These are phyloP conservation scores for Trichoderma lentiforme DNA, from an alignment of 2,329 filamentous ascomycete species.

Conservation along the genomic window DNA sequence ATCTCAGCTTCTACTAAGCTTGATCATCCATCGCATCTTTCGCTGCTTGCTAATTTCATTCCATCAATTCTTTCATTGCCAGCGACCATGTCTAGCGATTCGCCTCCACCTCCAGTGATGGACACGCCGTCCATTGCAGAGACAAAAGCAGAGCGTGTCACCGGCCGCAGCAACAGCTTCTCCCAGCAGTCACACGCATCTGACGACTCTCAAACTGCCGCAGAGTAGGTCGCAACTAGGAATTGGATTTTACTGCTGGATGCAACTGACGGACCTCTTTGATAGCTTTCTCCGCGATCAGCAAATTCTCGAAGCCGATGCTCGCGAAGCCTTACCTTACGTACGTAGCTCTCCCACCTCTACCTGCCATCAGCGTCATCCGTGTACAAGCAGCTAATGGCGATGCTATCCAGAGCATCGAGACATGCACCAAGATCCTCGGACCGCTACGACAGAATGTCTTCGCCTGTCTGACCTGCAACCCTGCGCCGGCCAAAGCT, in stretches of 20 bases:
- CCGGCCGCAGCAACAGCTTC: constrained; percentile 54
- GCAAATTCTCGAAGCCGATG: constrained; percentile 88
- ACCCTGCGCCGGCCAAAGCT: constrained; percentile 65
- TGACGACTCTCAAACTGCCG: constrained; percentile 67
- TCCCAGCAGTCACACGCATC: constrained; percentile 55
- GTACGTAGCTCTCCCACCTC: constrained; percentile 42
- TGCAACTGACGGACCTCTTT: neutral
- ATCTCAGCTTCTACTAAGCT: neutral
- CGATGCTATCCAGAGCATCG: constrained; percentile 67
- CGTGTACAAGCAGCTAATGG: constrained; percentile 24
- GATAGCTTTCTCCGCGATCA: constrained; percentile 81
- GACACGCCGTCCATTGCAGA: constrained; percentile 17
- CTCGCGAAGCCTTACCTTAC: constrained; percentile 90
- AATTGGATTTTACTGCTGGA: neutral
- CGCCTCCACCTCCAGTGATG: constrained; percentile 22
- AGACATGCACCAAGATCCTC: constrained; percentile 86
- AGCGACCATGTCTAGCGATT: constrained; percentile 37
- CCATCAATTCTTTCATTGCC: neutral
- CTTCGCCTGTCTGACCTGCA: constrained; percentile 93
- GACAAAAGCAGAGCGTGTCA: constrained; percentile 23
- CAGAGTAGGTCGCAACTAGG: constrained; percentile 50
- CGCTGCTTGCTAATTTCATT: neutral
- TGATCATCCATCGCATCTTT: neutral
- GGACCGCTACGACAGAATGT: constrained; percentile 83
- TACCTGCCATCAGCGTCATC: constrained; percentile 9